phyloP scores from a whole-genome alignment of 257 asterid genomes.

The Nemophila menziesii region DNA sequence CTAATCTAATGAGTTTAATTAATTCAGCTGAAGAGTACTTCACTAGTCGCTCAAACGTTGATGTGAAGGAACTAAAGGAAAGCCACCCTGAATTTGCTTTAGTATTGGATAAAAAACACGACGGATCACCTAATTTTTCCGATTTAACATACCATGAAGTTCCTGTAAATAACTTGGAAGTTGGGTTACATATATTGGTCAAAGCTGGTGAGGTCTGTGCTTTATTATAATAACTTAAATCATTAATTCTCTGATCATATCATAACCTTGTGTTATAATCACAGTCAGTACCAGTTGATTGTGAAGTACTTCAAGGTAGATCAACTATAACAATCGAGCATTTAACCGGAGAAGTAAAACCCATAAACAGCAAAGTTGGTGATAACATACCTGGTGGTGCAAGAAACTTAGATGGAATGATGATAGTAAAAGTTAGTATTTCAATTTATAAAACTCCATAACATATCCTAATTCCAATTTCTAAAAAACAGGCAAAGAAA shows the following conservation, averaged over 20 bases:
- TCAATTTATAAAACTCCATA: constrained; percentile 1
- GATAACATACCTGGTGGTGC: constrained; percentile 99
- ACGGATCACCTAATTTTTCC: constrained; percentile 47
- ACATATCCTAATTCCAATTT: not conserved
- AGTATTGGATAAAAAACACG: constrained; percentile 45
- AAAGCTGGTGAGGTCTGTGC: constrained; percentile 99
- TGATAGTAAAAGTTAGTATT: constrained; percentile 74
- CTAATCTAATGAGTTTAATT: constrained; percentile 4
- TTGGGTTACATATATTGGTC: constrained; percentile 81
- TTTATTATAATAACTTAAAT: constrained; percentile 10
- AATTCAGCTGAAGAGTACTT: constrained; percentile 84
- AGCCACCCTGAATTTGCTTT: constrained; percentile 85
- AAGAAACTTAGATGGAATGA: constrained; percentile 90
- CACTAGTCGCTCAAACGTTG: constrained; percentile 73
- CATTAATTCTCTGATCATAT: not conserved
- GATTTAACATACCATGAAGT: constrained; percentile 55
- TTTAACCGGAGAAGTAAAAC: constrained; percentile 92
- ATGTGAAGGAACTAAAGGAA: constrained; percentile 84
- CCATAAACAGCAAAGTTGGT: constrained; percentile 61
- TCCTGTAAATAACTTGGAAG: constrained; percentile 67
- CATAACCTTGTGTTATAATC: constrained; percentile 15
- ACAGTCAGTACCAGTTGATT: constrained; percentile 99
- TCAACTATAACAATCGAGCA: constrained; percentile 94
- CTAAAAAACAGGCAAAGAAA: constrained; percentile 66
- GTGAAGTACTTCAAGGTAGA: constrained; percentile 82